phyloP scores from a whole-genome alignment of 176 grass and related monocot genomes.

The Melocanna baccifera region DNA sequence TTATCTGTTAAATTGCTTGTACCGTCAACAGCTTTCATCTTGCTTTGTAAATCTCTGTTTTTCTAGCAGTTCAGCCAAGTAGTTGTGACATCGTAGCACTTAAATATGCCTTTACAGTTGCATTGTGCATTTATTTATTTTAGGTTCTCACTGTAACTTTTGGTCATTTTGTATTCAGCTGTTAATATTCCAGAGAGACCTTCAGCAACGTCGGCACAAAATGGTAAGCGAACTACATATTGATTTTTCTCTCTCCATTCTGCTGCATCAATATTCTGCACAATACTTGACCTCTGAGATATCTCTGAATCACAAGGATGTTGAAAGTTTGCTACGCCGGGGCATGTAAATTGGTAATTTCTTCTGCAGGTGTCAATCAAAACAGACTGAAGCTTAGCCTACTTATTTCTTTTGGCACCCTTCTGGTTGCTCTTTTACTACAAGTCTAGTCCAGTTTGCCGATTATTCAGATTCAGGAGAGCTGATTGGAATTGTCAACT shows the following conservation, averaged over 20 bases:
- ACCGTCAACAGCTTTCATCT: background rate
- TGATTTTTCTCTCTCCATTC: background rate
- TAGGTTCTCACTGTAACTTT: slow-evolving; percentile 16
- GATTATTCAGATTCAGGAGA: slow-evolving; percentile 33
- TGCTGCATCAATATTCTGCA: background rate
- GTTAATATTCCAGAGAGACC: slow-evolving; percentile 83
- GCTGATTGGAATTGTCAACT: slow-evolving; percentile 19
- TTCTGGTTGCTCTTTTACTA: slow-evolving; percentile 33
- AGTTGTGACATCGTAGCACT: slow-evolving; percentile 10
- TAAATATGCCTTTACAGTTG: slow-evolving; percentile 14
- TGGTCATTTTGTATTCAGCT: slow-evolving; percentile 47
- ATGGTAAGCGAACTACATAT: slow-evolving; percentile 45
- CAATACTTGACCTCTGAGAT: background rate
- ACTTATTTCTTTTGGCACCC: slow-evolving; percentile 23
- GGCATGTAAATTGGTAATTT: background rate
- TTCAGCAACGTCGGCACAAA: slow-evolving; percentile 64
- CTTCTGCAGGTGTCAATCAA: slow-evolving; percentile 44
- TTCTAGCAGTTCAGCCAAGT: slow-evolving; percentile 14
- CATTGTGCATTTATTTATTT: slow-evolving; percentile 3
- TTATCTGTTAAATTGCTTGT: slow-evolving; percentile 4
- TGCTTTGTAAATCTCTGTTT: background rate
- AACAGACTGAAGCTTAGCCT: slow-evolving; percentile 43
- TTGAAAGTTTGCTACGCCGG: background rate
- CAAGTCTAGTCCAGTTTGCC: slow-evolving; percentile 41
- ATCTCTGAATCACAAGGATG: background rate